phyloP scores from a whole-genome alignment of 768 basidiomycete genomes.

The Boletus edulis region DNA sequence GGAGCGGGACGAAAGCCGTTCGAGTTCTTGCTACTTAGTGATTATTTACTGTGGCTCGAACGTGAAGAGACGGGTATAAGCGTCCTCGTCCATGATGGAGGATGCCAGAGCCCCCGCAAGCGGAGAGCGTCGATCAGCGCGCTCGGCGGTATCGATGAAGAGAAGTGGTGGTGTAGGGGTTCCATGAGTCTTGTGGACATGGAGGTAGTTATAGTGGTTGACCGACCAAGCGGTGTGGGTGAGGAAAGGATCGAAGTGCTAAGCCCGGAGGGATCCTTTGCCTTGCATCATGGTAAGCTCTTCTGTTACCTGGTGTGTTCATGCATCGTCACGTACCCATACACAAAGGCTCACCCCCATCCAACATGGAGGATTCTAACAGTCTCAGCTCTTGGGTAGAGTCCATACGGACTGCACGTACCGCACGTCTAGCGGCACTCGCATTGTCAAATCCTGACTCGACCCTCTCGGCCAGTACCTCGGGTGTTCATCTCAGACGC shows the following conservation, averaged over 20 bases:
- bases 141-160: constrained; percentile 44
- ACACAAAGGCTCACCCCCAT: constrained; percentile 5
- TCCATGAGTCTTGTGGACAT: constrained; percentile 67
- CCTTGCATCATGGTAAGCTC: constrained; percentile 61
- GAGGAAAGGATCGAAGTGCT: constrained; percentile 69
- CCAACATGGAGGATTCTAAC: constrained; percentile 1
- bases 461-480: constrained; percentile 74
- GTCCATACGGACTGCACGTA: constrained; percentile 68
- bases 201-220: constrained; percentile 60
- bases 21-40: constrained; percentile 82
- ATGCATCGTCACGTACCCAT: background rate
- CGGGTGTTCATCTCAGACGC: constrained; percentile 71
- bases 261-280: constrained; percentile 77
- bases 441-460: constrained; percentile 75
- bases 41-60: constrained; percentile 77
- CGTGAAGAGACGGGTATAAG: constrained; percentile 40
- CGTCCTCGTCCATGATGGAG: constrained; percentile 18
- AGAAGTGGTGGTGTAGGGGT: constrained; percentile 74
- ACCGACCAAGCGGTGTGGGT: constrained; percentile 21
- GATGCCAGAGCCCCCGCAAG: constrained; percentile 16
- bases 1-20: constrained; percentile 35
- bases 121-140: constrained; percentile 17
- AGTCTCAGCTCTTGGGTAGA: constrained; percentile 59
- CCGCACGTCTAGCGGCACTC: constrained; percentile 64
- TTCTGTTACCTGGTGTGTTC: background rate